Base-by-base conservation (phyloP, 169 alveolate species). In the Plasmodium coatneyi region DNA sequence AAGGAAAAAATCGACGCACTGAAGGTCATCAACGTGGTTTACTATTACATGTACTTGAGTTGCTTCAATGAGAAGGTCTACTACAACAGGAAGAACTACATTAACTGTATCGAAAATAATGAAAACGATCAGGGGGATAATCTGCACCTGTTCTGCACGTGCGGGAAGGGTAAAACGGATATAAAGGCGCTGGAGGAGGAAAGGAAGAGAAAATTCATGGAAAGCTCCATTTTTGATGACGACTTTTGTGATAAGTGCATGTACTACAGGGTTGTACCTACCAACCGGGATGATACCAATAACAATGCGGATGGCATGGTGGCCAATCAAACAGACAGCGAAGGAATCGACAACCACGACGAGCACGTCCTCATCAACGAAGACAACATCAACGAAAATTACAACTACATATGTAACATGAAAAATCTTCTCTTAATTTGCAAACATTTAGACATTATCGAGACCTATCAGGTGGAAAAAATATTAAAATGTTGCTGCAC, bases 1-100 rank as follows among this genome's bases (percentile, higher is more conserved):
- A 83, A 83, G 54, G 95, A 83, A 81, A 92, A 92, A 78, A 83
- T 83, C 2, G 95, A 83, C n/a, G 92, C 92, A 12, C 36, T 92
- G 32, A 43, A 92, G 34, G 95, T 83, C n/a, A 66, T 92, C 66
- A 82, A 83, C 14, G 43, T 76, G 1, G 80, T 92, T 32, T 82
- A 83, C 49, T 83, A 92, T 36, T 92, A 92, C 72, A 36, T 92
- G 78, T 5, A 74, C 22, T 46, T 83, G 10, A 92, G 93, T 39
- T 46, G 56, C 28, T 83, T 83, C 79, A 83, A 83, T 82, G 95
- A 92, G 14, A 70, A 19, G 25, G 25, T 82, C 41, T 82, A 92
- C 60, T 82, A 92, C 46, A 76, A 82, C 49, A 76, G 95, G 70
- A 92, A 83, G 32, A 80, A 83, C 74, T 82, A 83, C 5, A 76